Base-by-base conservation (phyloP, 176 grass and related monocot species). In the Aegilops sharonensis region DNA sequence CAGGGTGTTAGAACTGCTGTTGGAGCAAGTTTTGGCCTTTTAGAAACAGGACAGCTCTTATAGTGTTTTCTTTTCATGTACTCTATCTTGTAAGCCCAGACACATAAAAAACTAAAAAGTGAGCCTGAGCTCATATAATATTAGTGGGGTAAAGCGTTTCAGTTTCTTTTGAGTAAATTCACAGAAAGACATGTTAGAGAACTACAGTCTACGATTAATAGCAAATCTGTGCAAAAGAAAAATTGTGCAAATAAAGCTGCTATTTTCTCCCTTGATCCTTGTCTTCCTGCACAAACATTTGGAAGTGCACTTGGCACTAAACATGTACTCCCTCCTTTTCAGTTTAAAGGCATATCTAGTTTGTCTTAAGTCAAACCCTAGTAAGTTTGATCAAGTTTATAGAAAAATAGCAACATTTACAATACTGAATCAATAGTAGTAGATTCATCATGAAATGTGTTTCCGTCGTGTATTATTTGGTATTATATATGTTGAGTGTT, bases 251-350 rank as follows among this genome's bases (percentile, higher is more conserved):
- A 45, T 73, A 73, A 73, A 74, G 71, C 12, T 43, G 71, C 39
- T 25, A 47, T 42, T 42, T 72, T 72, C 21, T 72, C 36, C 69
- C 69, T 72, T 72, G 37, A 24, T 47, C 71, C 71, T 27, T 25
- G n/a, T 47, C 39, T 74, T 74, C 23, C 11, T 24, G 71, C 71
- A 74, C 11, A 74, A 47, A 74, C 37, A 74, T 74, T 74, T 71
- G n/a, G 39, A 74, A 47, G 40, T 27, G 37, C n/a, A 45, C 70
- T 27, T 47, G 39, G 70, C 39, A 72, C 68, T 42, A 23, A 43
- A 73, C 40, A 25, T 73, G 21, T 45, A 47, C 23, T 23, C 13
- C 37, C 42, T 12, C 6, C 13, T 70, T 35, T 35, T 4, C 12
- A 45, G 42, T 14, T 73, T 45, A 11, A 25, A 45, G 14, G 52